Conservation (phyloP, 2,329 filamentous ascomycete species). For the Davidsoniella eucalypti region DNA sequence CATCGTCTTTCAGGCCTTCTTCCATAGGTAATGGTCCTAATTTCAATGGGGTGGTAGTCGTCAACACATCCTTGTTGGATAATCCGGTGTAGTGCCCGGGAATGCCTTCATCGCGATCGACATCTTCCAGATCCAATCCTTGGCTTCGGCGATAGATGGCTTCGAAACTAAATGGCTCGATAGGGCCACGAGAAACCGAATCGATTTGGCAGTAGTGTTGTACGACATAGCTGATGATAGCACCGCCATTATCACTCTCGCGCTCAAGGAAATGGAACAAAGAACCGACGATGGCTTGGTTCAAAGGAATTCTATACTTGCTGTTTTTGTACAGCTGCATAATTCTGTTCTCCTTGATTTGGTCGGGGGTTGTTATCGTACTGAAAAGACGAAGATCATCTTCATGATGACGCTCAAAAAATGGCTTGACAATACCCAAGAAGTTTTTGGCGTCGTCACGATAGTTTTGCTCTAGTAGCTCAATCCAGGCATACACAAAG, state of each 20-base stretch:
- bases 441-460: constrained; percentile 57
- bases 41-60: constrained; percentile 43
- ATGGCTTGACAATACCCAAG: constrained; percentile 45
- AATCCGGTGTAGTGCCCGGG: constrained; percentile 46
- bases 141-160: constrained; percentile 40
- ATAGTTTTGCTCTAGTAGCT: constrained; percentile 58
- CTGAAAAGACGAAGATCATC: constrained; percentile 68
- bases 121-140: constrained; percentile 45
- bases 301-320: constrained; percentile 83
- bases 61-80: constrained; percentile 42
- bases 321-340: constrained; percentile 69
- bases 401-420: constrained; percentile 62
- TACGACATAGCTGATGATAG: constrained; percentile 60
- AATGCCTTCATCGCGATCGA: constrained; percentile 48
- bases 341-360: constrained; percentile 60
- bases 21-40: constrained; percentile 78
- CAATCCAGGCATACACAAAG: constrained; percentile 84
- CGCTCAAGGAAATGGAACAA: constrained; percentile 79
- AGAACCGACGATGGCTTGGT: constrained; percentile 64
- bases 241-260: constrained; percentile 67
- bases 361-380: constrained; percentile 57
- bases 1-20: constrained; percentile 61
- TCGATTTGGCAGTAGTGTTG: constrained; percentile 41
- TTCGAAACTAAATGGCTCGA: constrained; percentile 47
- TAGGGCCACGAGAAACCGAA: constrained; percentile 41